Base-by-base conservation (phyloP, 345 rosid genomes). In the Hibiscus mutabilis region DNA sequence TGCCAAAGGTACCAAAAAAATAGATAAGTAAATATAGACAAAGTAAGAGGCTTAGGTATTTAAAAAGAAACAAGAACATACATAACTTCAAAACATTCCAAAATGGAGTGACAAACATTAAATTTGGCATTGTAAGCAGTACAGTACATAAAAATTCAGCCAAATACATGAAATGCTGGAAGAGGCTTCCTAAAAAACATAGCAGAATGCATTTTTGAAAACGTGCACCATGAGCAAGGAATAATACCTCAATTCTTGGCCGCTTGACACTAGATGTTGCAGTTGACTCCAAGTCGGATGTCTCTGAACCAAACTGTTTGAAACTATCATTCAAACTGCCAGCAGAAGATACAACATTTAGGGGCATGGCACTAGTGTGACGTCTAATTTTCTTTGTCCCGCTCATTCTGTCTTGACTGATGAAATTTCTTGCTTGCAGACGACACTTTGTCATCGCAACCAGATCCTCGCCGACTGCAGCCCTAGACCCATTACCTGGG, bases 381-480 rank as follows among this genome's bases (percentile, higher is more conserved):
- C 99, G 93, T 86, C 82, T 90, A 88, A 87, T 92, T 84, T 84
- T 95, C 87, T 84, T 87, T 46, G 86, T 81, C 60, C 91, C 94
- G 40, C 70, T 78, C 79, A 87, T 79, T 73, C 93, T 92, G 81
- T 90, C 98, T 82, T 90, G 99, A 44, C 89, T 81, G 61, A 87
- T 84, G 77, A 82, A 82, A 78, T 86, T 90, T 84, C 90, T 92
- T 66, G 94, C 90, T 78, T 90, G 97, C 75, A 90, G 87, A 71
- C 91, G 96, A 68, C 93, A 89, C 73, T 90, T 95, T 35, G 97
- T 92, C 96, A 90, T 89, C 31, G 97, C 98, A 70, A 87, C 98
- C 82, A 95, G 84, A 85, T 95, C 99, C 83, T 95, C 99, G 55
- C 99, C 98, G 76, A 86, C 96, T 46, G 99, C 92, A 77, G 99